phyloP scores from a whole-genome alignment of 768 basidiomycete species.

The Suillus ampliporus region DNA sequence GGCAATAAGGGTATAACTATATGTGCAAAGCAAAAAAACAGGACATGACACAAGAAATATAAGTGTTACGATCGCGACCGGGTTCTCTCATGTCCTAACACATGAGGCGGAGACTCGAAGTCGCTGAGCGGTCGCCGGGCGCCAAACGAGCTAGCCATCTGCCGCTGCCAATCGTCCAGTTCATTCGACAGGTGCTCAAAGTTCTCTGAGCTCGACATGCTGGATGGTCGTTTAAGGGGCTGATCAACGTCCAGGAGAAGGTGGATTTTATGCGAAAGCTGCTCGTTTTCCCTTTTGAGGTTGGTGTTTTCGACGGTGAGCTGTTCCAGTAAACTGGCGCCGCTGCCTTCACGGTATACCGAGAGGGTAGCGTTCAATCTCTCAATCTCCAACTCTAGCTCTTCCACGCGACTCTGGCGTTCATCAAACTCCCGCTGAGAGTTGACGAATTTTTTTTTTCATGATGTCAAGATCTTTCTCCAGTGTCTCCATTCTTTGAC shows the following conservation, averaged over 20 bases:
- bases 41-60: constrained; percentile 18
- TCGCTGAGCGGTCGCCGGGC: constrained; percentile 74
- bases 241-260: constrained; percentile 88
- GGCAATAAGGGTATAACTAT: constrained; percentile 42
- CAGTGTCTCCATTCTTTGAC: constrained; percentile 70
- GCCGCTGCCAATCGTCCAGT: constrained; percentile 86
- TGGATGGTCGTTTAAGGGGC: constrained; percentile 72
- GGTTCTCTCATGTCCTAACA: constrained; percentile 57
- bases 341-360: constrained; percentile 75
- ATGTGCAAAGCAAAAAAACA: constrained; percentile 36
- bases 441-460: constrained; percentile 68
- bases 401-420: constrained; percentile 74
- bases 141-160: constrained; percentile 80
- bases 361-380: constrained; percentile 73
- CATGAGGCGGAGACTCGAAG: constrained; percentile 62
- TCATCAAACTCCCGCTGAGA: constrained; percentile 84
- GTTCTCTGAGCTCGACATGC: constrained; percentile 85
- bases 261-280: constrained; percentile 90
- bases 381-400: constrained; percentile 82
- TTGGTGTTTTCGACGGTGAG: constrained; percentile 81
- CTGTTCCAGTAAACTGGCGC: constrained; percentile 80
- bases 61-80: constrained; percentile 56
- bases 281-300: constrained; percentile 85
- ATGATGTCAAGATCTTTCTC: constrained; percentile 77
- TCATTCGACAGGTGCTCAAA: constrained; percentile 83